Evolutionary conservation across 2,329 filamentous ascomycete species (phyloP), one percentile per base, ranked within the genome.

Genomic region (Aspergillus puulaauensis): DNA sequence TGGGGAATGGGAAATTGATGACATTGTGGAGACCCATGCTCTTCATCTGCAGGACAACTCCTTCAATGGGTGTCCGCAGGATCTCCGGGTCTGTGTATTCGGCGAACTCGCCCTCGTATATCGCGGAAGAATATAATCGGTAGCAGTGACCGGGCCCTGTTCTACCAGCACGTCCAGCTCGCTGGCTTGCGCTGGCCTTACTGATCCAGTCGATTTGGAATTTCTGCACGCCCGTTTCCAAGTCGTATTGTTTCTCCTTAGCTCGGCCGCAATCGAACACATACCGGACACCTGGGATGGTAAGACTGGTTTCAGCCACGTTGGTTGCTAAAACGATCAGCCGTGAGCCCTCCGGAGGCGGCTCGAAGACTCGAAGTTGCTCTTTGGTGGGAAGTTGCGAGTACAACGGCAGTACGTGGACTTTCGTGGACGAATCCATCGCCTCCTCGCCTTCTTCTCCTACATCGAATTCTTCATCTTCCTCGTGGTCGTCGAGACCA

Each of bases 81-180:
- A 99, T 88, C 74, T 99, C 95, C 0, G 95, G 93, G 23, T 93
- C 87, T 0, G 90, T 87, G 67, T 96, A 96, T 62, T 93, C 85
- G 23, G 86, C 81, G 64, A 99, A 96, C 65, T 96, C 92, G 57
- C 91, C 84, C 75, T 81, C 95, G 67, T 90, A 99, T 0, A 99
- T 89, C 0, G 95, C 95, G 12, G 92, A 96, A 0, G 93, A 97
- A 75, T 96, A 99, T 4, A 99, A 77, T 56, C 92, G 82, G 77
- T 97, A 99, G 75, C 93, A 98, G 75, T 99, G 96, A 7, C 95
- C 95, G 1, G 95, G 93, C 0, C 92, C 93, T 4, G 93, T 99
- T 81, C 95, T 88, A 62, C 96, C 95, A 57, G 95, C 95, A 82
- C 95, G 91, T 77, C 95, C 95, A 58, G 91, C 87, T 72, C 95